A percentile compares a stretch with the other conserved stretches of the same genome.
These are phyloP conservation scores for Komagataella kurtzmanii DNA, from an alignment of 805 yeast species.

Conservation along the genomic window DNA sequence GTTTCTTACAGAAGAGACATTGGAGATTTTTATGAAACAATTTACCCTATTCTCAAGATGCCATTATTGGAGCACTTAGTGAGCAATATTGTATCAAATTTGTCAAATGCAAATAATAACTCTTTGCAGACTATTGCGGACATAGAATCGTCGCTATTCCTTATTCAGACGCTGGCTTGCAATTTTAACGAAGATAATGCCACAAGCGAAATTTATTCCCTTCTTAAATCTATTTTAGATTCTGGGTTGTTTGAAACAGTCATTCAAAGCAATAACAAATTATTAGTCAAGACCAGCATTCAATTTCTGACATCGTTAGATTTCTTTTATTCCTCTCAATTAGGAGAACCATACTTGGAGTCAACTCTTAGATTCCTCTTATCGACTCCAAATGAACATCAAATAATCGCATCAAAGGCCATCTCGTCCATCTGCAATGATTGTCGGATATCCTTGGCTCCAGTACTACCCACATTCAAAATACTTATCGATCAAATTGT, in stretches of 20 bases:
- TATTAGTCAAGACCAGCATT: conserved; percentile 35
- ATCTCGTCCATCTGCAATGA: conserved; percentile 45
- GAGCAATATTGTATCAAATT: conserved; percentile 15
- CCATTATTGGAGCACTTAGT: conserved; percentile 32
- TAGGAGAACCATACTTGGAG: conserved; percentile 32
- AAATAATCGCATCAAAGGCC: conserved; percentile 36
- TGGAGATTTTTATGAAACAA: conserved; percentile 61
- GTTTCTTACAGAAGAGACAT: conserved; percentile 57
- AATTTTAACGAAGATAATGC: conserved; percentile 27
- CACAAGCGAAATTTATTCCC: conserved; percentile 8
- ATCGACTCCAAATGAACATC: conserved; percentile 11
- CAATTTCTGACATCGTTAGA: conserved; percentile 45
- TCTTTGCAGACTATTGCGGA: conserved; percentile 16
- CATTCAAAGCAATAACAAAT: conserved; percentile 3
- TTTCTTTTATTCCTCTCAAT: conserved; percentile 37
- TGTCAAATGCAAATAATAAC: conserved; percentile 5
- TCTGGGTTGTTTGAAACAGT: conserved; percentile 14
- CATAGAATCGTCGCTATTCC: conserved; percentile 49
- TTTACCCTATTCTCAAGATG: conserved; percentile 52
- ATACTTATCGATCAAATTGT: conserved; percentile 33
- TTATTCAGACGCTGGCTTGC: conserved; percentile 41
- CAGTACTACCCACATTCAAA: conserved; percentile 34
- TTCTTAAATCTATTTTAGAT: conserved; percentile 14
- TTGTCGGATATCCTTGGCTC: conserved; percentile 27
- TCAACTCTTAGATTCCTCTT: conserved; percentile 36